phyloP scores from a whole-genome alignment of 768 basidiomycete species.

The Phaffia tasmanica region DNA sequence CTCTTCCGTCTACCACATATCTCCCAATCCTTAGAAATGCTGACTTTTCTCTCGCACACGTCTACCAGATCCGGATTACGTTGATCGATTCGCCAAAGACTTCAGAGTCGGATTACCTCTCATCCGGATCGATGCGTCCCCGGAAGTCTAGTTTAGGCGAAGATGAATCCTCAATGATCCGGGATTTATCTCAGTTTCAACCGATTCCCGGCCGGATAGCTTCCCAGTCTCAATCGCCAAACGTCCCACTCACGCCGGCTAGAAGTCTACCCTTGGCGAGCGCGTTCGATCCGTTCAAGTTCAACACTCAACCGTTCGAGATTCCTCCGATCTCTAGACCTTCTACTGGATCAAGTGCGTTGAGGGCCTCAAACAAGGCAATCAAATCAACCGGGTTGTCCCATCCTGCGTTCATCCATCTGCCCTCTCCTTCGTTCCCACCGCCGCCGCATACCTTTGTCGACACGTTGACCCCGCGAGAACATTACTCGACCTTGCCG shows the following conservation, averaged over 20 bases:
- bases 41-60: not conserved
- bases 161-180: no score
- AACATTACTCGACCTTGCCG: constrained; percentile 14
- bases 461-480: constrained; percentile 18
- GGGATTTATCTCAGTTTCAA: not conserved
- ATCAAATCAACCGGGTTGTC: constrained; percentile 5
- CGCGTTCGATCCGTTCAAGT: constrained; percentile 3
- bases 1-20: no score
- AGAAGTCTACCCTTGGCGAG: not conserved
- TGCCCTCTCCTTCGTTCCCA: not conserved
- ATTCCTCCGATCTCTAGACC: constrained; percentile 1
- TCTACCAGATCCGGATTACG: not conserved
- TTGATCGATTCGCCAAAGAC: not conserved
- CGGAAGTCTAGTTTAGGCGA: no score
- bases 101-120: no score
- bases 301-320: not conserved
- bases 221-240: not conserved
- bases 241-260: not conserved
- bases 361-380: not conserved
- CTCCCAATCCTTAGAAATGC: not conserved
- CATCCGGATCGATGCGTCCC: no score
- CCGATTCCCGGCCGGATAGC: not conserved
- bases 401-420: constrained; percentile 4
- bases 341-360: no score
- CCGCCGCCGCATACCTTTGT: constrained; percentile 14